These are phyloP conservation scores for Mycena citricolor DNA, from an alignment of 1,284 basidiomycete genomes.

Conservation along the genomic window DNA sequence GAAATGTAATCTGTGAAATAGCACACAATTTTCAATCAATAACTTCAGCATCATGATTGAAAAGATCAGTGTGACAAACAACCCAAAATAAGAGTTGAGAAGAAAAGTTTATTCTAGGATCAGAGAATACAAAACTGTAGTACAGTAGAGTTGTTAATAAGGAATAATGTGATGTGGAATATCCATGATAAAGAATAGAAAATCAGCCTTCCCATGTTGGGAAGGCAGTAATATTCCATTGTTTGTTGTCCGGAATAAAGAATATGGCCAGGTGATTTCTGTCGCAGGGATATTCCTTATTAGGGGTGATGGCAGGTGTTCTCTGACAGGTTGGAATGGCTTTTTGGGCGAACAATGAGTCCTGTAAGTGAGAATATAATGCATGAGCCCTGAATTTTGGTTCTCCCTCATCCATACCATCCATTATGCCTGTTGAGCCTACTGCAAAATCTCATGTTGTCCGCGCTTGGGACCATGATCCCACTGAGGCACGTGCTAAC, in stretches of 20 bases:
- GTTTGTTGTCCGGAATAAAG: conserved; percentile 7
- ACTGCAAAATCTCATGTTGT: background rate
- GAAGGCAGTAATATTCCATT: conserved; percentile 11
- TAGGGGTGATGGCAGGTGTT: too few relatives aligned
- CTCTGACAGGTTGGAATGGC: background rate
- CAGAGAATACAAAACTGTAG: too few relatives aligned
- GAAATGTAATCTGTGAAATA: too few relatives aligned
- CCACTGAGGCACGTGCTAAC: background rate
- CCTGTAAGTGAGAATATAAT: too few relatives aligned
- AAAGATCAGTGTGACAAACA: too few relatives aligned
- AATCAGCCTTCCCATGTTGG: background rate
- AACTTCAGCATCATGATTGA: too few relatives aligned
- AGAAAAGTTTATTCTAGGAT: too few relatives aligned
- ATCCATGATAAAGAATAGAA: conserved; percentile 3
- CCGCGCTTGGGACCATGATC: background rate
- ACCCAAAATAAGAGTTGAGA: too few relatives aligned
- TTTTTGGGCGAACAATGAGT: background rate
- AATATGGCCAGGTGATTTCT: conserved; percentile 1
- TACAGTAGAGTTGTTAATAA: conserved; percentile 1
- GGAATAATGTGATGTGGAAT: conserved; percentile 7
- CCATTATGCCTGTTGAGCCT: conserved; percentile 1
- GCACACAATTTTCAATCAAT: too few relatives aligned
- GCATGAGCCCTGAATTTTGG: too few relatives aligned
- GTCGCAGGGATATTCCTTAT: conserved; percentile 1
- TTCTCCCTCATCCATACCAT: background rate